Percentiles rank a stretch among this genome's conserved stretches.
Evolutionary conservation across 441 rosid species (phyloP).

Genomic region (Biscutella auriculata): DNA sequence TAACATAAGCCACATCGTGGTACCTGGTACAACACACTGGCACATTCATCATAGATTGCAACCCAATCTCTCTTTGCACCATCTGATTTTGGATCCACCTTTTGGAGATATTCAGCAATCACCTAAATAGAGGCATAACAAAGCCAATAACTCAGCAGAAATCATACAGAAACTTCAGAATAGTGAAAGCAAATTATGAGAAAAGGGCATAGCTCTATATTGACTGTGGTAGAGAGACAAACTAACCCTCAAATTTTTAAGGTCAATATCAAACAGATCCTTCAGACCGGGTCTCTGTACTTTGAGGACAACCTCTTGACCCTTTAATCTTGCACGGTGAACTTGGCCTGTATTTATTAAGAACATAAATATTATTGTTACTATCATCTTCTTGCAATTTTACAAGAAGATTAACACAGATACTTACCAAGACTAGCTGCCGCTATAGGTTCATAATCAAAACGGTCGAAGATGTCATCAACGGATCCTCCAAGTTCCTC

Average conservation of each 20-base stretch:
- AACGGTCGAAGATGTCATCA: conserved; percentile 53
- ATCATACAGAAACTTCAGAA: background rate
- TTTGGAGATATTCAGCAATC: conserved; percentile 92
- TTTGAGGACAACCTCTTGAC: conserved; percentile 82
- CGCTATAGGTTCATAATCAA: conserved; percentile 90
- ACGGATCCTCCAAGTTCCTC: conserved; percentile 89
- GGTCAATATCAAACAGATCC: conserved; percentile 91
- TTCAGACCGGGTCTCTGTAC: conserved; percentile 96
- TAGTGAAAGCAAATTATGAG: background rate
- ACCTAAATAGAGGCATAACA: conserved; percentile 37
- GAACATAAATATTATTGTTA: background rate
- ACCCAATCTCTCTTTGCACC: conserved; percentile 99
- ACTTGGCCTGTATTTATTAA: conserved; percentile 59
- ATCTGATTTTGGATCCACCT: conserved; percentile 94
- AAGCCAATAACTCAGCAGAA: background rate
- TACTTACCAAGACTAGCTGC: conserved; percentile 94
- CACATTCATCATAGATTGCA: conserved; percentile 98
- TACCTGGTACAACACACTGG: conserved; percentile 83
- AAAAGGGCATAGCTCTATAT: background rate
- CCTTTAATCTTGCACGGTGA: conserved; percentile 86
- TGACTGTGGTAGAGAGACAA: conserved; percentile 2
- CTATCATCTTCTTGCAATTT: background rate
- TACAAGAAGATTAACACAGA: conserved; percentile 4
- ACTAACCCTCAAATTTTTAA: conserved; percentile 86
- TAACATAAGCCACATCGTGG: background rate